phyloP scores from a whole-genome alignment of 176 grass and related monocot species.

The Triticum timopheevii region DNA sequence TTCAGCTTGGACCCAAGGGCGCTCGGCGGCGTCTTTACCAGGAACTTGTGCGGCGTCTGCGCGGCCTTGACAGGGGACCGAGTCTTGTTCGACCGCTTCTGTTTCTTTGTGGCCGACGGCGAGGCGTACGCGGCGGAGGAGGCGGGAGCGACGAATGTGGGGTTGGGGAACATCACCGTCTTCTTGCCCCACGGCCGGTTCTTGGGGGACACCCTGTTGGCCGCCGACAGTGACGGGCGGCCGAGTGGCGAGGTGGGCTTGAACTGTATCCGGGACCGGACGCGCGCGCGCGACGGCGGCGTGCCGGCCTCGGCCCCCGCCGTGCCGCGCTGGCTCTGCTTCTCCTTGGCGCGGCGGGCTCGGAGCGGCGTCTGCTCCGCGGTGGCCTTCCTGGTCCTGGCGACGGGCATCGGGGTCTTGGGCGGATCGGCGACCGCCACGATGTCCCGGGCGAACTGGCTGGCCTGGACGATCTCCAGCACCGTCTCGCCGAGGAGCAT shows the following conservation, averaged over 20 bases:
- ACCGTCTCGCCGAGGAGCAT: slow-evolving; percentile 84
- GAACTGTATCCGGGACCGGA: slow-evolving; percentile 73
- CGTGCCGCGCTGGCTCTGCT: slow-evolving; percentile 50
- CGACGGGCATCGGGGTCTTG: slow-evolving; percentile 47
- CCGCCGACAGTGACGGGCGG: slow-evolving; percentile 37
- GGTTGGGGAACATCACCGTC: slow-evolving; percentile 87
- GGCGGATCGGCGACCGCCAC: slow-evolving; percentile 43
- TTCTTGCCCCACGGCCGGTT: slow-evolving; percentile 82
- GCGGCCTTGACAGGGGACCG: slow-evolving; percentile 54
- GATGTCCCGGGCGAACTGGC: slow-evolving; percentile 62
- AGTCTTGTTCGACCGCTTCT: slow-evolving; percentile 61
- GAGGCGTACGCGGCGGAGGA: slow-evolving; percentile 35
- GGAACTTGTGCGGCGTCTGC: slow-evolving; percentile 63
- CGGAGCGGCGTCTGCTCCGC: slow-evolving; percentile 44
- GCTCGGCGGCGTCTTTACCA: slow-evolving; percentile 71
- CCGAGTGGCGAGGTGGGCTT: slow-evolving; percentile 62
- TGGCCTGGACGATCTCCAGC: slow-evolving; percentile 77
- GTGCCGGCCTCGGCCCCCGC: slow-evolving; percentile 39
- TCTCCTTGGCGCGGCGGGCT: slow-evolving; percentile 66
- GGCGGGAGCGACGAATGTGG: slow-evolving; percentile 36
- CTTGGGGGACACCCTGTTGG: slow-evolving; percentile 65
- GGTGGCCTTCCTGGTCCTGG: slow-evolving; percentile 27
- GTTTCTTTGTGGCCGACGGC: slow-evolving; percentile 56
- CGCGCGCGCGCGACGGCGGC: slow-evolving; percentile 41
- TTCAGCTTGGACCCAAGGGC: slow-evolving; percentile 51